Evolutionary conservation across 495 filamentous ascomycete species (phyloP).

Genomic region (Gamarada debralockiae): DNA sequence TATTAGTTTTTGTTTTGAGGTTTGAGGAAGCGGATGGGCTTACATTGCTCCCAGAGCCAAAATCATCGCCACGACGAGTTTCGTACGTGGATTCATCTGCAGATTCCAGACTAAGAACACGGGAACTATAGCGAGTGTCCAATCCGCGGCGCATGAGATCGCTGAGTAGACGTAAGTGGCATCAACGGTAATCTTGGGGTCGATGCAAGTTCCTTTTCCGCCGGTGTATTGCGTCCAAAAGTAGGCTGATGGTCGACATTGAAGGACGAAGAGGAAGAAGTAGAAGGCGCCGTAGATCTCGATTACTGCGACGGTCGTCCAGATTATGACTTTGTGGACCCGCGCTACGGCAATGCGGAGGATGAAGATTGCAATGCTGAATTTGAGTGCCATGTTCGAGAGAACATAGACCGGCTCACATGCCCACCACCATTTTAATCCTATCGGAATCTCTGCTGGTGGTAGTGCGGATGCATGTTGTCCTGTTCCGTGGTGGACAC

Average conservation of each 20-base stretch:
- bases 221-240: constrained; percentile 35
- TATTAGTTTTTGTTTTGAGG: no score
- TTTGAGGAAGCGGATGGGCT: constrained; percentile 16
- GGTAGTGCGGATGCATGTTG: constrained; percentile 14
- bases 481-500: constrained; percentile 22
- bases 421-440: constrained; percentile 30
- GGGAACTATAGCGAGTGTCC: constrained; percentile 38
- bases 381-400: constrained; percentile 33
- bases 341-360: constrained; percentile 35
- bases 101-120: constrained; percentile 41
- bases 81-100: constrained; percentile 33
- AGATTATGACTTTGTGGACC: constrained; percentile 37
- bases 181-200: constrained; percentile 14
- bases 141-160: constrained; percentile 31
- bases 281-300: constrained; percentile 30
- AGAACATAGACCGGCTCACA: constrained; percentile 36
- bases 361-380: constrained; percentile 40
- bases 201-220: constrained; percentile 25
- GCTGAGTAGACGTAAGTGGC: constrained; percentile 25
- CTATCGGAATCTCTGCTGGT: constrained; percentile 17
- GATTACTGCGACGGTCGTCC: constrained; percentile 21
- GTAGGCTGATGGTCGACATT: constrained; percentile 35
- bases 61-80: constrained; percentile 31
- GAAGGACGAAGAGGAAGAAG: constrained; percentile 39
- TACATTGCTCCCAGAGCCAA: constrained; percentile 32